Conservation (phyloP, 345 rosid species). For the Draba incana region DNA sequence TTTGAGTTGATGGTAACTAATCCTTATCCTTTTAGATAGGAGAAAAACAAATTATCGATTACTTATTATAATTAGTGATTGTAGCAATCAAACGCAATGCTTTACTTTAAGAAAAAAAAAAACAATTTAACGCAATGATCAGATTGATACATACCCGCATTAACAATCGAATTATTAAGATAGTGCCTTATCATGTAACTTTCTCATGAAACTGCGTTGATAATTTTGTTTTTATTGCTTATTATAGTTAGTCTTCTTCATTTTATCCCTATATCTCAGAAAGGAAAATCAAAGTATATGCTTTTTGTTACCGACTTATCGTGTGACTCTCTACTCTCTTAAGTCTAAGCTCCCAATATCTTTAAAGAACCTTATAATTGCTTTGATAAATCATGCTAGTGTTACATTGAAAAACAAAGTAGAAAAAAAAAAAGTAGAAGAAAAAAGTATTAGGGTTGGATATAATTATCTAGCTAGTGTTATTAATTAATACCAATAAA, state of each 20-base stretch:
- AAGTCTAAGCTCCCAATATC: slow-evolving; percentile 8
- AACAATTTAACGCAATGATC: slow-evolving; percentile 10
- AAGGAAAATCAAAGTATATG: slow-evolving; percentile 4
- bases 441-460: background rate
- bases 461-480: slow-evolving; percentile 1
- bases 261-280: slow-evolving; percentile 17
- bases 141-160: slow-evolving; percentile 4
- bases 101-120: no score
- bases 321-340: slow-evolving; percentile 11
- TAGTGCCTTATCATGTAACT: slow-evolving; percentile 3
- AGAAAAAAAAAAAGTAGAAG: background rate
- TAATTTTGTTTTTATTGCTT: slow-evolving; percentile 20
- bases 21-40: background rate
- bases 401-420: no score
- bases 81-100: slow-evolving; percentile 19
- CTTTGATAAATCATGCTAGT: no score
- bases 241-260: slow-evolving; percentile 7
- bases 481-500: no score
- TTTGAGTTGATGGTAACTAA: background rate
- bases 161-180: slow-evolving; percentile 1
- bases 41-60: background rate
- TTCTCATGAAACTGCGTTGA: background rate
- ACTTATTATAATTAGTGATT: slow-evolving; percentile 11
- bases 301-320: slow-evolving; percentile 40
- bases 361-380: background rate